phyloP scores from a whole-genome alignment of 1,139 yeast genomes.

The Kluyveromyces sp. region DNA sequence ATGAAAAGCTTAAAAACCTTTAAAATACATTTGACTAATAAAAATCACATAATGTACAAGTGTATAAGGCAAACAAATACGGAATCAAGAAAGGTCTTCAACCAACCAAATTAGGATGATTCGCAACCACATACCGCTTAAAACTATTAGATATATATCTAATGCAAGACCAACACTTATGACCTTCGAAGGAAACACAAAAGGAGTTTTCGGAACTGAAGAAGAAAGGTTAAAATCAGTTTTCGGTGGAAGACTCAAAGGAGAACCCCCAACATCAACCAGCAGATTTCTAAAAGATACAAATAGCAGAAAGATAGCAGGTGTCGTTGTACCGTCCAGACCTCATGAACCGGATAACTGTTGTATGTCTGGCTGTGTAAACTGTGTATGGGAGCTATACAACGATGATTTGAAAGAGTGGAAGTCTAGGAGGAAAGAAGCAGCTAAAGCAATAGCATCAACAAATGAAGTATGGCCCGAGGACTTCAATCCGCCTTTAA shows the following conservation, averaged over 20 bases:
- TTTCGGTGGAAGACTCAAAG: slow-evolving; percentile 54
- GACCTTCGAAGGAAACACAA: slow-evolving; percentile 43
- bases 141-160: slow-evolving; percentile 33
- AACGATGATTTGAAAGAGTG: slow-evolving; percentile 84
- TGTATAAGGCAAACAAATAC: too few species aligned
- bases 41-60: too few species aligned
- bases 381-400: slow-evolving; percentile 93
- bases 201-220: slow-evolving; percentile 33
- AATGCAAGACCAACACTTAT: slow-evolving; percentile 36
- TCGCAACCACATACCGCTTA: slow-evolving; percentile 5
- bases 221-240: slow-evolving; percentile 44
- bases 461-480: slow-evolving; percentile 68
- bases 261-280: slow-evolving; percentile 45
- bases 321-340: slow-evolving; percentile 65
- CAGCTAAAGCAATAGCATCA: slow-evolving; percentile 47
- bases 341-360: slow-evolving; percentile 93
- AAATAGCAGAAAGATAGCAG: slow-evolving; percentile 48
- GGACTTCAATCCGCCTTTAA: slow-evolving; percentile 68
- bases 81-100: too few species aligned
- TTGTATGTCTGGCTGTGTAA: slow-evolving; percentile 95
- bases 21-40: too few species aligned
- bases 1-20: too few species aligned
- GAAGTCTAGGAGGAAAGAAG: slow-evolving; percentile 52
- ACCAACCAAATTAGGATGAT: neutral
- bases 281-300: slow-evolving; percentile 40